Evolutionary conservation across 192 early-diverging fungal species (phyloP).

Genomic region (Martensiomyces pterosporus): DNA sequence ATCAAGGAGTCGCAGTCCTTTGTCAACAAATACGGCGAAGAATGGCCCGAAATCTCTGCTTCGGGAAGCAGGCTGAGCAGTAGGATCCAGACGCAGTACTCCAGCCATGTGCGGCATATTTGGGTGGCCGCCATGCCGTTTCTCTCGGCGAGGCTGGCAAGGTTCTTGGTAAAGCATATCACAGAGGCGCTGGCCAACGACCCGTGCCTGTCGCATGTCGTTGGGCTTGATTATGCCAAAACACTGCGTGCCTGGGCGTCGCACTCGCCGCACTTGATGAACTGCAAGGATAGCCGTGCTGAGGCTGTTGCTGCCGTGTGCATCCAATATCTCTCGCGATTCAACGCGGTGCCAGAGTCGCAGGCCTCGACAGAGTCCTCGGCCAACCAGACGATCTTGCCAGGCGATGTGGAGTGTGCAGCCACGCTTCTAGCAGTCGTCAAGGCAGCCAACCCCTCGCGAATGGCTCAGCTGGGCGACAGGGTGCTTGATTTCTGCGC

Average conservation of each 20-base stretch:
- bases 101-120: constrained; percentile 35
- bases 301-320: constrained; percentile 28
- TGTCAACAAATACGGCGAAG: constrained; percentile 31
- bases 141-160: constrained; percentile 33
- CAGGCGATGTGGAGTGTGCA: constrained; percentile 33
- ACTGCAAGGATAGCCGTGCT: constrained; percentile 25
- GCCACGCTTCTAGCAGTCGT: constrained; percentile 22
- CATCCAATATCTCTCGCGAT: constrained; percentile 16
- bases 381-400: constrained; percentile 7
- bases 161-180: constrained; percentile 33
- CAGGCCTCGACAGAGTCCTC: constrained; percentile 25
- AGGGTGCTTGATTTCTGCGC: constrained; percentile 33
- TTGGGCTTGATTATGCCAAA: constrained; percentile 40
- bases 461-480: constrained; percentile 9
- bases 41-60: constrained; percentile 25
- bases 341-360: constrained; percentile 15
- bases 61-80: constrained; percentile 18
- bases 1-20: constrained; percentile 37
- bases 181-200: constrained; percentile 21
- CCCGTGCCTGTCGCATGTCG: constrained; percentile 29
- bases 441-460: constrained; percentile 17
- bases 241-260: constrained; percentile 37
- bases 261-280: constrained; percentile 33
- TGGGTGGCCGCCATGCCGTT: constrained; percentile 41
- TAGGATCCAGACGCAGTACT: constrained; percentile 45